Evolutionary conservation across 2,329 filamentous ascomycete species (phyloP).

Genomic region (Beauveria bassiana): DNA sequence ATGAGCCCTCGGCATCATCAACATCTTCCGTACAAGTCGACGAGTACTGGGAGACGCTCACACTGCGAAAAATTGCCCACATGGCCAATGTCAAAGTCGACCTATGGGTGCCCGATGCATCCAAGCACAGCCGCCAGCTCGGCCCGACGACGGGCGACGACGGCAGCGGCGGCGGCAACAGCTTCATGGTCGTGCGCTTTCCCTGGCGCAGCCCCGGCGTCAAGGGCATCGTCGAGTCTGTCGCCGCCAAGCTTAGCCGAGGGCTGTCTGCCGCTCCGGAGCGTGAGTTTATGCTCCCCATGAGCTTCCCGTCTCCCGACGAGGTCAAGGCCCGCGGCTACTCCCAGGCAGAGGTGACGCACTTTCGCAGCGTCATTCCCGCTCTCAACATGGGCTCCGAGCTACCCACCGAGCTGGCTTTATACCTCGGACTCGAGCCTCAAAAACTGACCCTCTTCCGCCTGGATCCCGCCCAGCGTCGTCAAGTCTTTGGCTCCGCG

Average conservation of each 20-base stretch:
- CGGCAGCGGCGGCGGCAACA: background rate
- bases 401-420: slow-evolving; percentile 52
- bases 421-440: slow-evolving; percentile 55
- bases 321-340: slow-evolving; percentile 55
- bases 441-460: slow-evolving; percentile 62
- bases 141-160: slow-evolving; percentile 30
- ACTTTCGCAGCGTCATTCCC: slow-evolving; percentile 53
- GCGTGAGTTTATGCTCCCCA: slow-evolving; percentile 58
- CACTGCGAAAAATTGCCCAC: slow-evolving; percentile 59
- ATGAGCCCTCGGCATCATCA: background rate
- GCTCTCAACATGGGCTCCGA: slow-evolving; percentile 52
- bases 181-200: slow-evolving; percentile 59
- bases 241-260: slow-evolving; percentile 43
- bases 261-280: slow-evolving; percentile 46
- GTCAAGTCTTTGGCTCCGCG: slow-evolving; percentile 54
- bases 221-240: slow-evolving; percentile 36
- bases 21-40: background rate
- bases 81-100: slow-evolving; percentile 63
- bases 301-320: slow-evolving; percentile 49
- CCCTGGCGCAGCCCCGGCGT: slow-evolving; percentile 48
- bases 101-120: slow-evolving; percentile 61
- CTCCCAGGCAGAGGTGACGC: slow-evolving; percentile 49
- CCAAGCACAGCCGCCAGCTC: slow-evolving; percentile 42
- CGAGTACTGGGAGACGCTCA: slow-evolving; percentile 59
- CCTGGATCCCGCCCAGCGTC: slow-evolving; percentile 48